phyloP scores from a whole-genome alignment of 1,284 basidiomycete species.

The Irpex sp. region DNA sequence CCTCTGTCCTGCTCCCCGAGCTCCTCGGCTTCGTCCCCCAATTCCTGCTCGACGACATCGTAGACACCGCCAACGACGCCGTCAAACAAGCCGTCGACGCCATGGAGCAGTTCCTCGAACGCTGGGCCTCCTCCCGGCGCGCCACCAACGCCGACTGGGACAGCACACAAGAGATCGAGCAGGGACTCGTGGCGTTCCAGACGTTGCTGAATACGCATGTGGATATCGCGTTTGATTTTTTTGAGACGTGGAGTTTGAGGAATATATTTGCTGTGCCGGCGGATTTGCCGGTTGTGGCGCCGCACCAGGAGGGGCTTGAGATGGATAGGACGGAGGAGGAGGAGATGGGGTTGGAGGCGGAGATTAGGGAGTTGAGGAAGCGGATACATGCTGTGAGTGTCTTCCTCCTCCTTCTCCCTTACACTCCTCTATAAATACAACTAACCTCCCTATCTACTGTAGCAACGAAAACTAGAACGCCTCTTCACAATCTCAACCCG shows the following conservation, averaged over 20 bases:
- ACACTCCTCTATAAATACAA: not conserved
- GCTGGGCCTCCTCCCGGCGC: constrained; percentile 58
- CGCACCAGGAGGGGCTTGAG: constrained; percentile 59
- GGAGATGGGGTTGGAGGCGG: constrained; percentile 41
- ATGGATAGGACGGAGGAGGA: constrained; percentile 42
- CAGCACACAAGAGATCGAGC: constrained; percentile 62
- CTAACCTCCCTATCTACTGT: not conserved
- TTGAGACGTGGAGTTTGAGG: constrained; percentile 72
- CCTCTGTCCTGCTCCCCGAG: constrained; percentile 54
- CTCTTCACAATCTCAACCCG: constrained; percentile 42
- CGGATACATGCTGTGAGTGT: constrained; percentile 58
- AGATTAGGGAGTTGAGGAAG: constrained; percentile 52
- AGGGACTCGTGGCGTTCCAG: constrained; percentile 71
- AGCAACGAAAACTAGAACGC: constrained; percentile 63
- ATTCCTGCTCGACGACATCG: constrained; percentile 62
- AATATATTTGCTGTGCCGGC: constrained; percentile 70
- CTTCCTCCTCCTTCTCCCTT: not conserved
- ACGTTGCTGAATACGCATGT: constrained; percentile 73
- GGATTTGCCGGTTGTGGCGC: constrained; percentile 60
- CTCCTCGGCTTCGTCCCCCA: constrained; percentile 64
- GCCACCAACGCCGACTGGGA: constrained; percentile 44
- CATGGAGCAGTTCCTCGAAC: constrained; percentile 65
- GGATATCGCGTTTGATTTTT: constrained; percentile 75
- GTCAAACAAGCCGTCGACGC: constrained; percentile 67
- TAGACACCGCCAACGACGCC: constrained; percentile 62